Evolutionary conservation across 352 stramenopile species (phyloP).

Genomic region (Globisporangium paddicum): DNA sequence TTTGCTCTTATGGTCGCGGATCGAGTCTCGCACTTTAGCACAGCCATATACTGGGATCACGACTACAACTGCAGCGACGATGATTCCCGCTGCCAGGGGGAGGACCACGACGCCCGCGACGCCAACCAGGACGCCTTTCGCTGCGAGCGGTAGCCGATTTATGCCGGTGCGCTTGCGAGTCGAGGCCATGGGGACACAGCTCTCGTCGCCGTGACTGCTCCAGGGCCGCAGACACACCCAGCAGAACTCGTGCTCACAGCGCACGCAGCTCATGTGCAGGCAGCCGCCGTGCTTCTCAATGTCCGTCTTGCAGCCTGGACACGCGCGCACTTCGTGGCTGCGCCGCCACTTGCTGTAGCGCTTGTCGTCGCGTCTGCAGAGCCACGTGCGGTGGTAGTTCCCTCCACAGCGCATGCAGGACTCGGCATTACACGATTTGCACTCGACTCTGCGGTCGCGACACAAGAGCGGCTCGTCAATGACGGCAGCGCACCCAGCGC

Average conservation of each 20-base stretch:
- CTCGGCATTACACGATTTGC: conserved; percentile 34
- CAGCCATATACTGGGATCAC: conserved; percentile 54
- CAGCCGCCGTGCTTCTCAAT: conserved; percentile 86
- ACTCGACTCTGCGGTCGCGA: conserved; percentile 33
- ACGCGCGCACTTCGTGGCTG: conserved; percentile 62
- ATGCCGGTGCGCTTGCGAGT: conserved; percentile 52
- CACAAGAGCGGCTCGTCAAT: conserved; percentile 59
- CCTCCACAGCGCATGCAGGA: conserved; percentile 67
- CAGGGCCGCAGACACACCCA: conserved; percentile 66
- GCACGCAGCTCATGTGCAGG: conserved; percentile 80
- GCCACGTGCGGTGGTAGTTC: conserved; percentile 49
- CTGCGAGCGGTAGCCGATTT: conserved; percentile 53
- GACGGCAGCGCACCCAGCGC: conserved; percentile 50
- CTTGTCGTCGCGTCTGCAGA: conserved; percentile 58
- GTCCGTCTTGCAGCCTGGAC: conserved; percentile 55
- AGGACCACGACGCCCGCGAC: conserved; percentile 42
- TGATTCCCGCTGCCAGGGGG: conserved; percentile 22
- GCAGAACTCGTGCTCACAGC: conserved; percentile 83
- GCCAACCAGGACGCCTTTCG: conserved; percentile 55
- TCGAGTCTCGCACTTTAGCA: conserved; percentile 35
- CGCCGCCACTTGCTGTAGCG: conserved; percentile 68
- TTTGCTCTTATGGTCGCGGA: background rate
- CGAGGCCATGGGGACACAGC: conserved; percentile 63
- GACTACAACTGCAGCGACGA: conserved; percentile 50
- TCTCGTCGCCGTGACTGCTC: conserved; percentile 55